Percentiles rank a stretch among this genome's conserved stretches.
Conservation (phyloP, 2,329 filamentous ascomycete species). For the Ceratocystis destructans region DNA sequence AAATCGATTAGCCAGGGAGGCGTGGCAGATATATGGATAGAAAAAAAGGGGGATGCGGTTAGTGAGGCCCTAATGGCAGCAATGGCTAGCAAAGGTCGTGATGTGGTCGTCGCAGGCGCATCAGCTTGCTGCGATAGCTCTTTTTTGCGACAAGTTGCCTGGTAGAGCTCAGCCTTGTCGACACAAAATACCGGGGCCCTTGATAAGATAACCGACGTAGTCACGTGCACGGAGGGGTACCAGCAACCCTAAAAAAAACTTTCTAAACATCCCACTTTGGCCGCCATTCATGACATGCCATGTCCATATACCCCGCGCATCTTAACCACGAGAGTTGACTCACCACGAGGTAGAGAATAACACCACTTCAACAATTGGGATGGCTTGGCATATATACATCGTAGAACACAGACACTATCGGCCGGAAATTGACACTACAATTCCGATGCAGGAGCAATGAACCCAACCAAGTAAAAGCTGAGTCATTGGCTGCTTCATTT, state of each 20-base stretch:
- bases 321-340: neutral
- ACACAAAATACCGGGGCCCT: neutral
- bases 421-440: neutral
- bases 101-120: constrained; percentile 12
- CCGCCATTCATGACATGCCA: too few species aligned
- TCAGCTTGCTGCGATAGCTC: constrained; percentile 4
- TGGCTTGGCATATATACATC: neutral
- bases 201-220: neutral
- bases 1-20: neutral
- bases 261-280: neutral
- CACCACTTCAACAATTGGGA: neutral
- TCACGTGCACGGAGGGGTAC: neutral
- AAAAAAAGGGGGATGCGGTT: neutral
- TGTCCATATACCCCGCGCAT: neutral
- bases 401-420: neutral
- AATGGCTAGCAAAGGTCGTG: neutral
- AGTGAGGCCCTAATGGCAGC: neutral
- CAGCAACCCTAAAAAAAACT: neutral
- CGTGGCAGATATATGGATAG: neutral
- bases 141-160: neutral
- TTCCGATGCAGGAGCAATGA: constrained; percentile 17
- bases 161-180: neutral
- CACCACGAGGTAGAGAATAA: neutral
- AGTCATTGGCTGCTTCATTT: constrained; percentile 16
- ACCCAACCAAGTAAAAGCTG: constrained; percentile 12